Evolutionary conservation across 2,329 filamentous ascomycete species (phyloP).

Genomic region (Nemania diffusa): DNA sequence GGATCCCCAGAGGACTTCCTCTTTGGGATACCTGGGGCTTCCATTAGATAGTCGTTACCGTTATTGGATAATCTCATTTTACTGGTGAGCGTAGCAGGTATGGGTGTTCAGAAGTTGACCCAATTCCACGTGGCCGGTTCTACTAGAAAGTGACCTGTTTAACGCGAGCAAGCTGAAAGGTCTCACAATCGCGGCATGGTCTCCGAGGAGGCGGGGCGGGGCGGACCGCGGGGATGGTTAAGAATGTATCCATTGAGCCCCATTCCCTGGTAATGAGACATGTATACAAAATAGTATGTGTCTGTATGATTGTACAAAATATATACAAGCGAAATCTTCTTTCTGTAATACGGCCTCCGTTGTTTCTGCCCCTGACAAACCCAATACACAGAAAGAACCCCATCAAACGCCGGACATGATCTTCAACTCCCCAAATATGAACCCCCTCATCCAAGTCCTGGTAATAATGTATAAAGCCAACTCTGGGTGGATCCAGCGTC

Average conservation of each 20-base stretch:
- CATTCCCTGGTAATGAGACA: slow-evolving; percentile 8
- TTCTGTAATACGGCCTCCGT: slow-evolving; percentile 4
- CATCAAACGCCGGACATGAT: slow-evolving; percentile 32
- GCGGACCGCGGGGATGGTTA: background rate
- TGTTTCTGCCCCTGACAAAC: slow-evolving; percentile 13
- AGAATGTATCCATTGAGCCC: slow-evolving; percentile 9
- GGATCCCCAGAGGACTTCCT: background rate
- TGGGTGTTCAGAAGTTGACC: background rate
- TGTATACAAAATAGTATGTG: slow-evolving; percentile 20
- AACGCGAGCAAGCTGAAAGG: background rate
- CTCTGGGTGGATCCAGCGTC: slow-evolving; percentile 1
- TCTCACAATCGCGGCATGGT: background rate
- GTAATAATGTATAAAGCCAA: slow-evolving; percentile 21
- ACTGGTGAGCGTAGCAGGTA: background rate
- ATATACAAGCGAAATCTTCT: slow-evolving; percentile 32
- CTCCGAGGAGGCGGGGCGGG: background rate
- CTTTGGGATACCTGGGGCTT: background rate
- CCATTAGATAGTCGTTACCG: background rate
- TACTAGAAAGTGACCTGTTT: background rate
- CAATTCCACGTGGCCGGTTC: background rate
- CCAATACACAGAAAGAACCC: slow-evolving; percentile 25
- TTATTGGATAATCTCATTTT: background rate
- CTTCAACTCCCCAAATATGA: slow-evolving; percentile 32
- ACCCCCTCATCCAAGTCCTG: slow-evolving; percentile 8
- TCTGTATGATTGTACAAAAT: slow-evolving; percentile 22